Evolutionary conservation across 1,284 basidiomycete species (phyloP), one percentile per base, ranked within the genome.

Genomic region (Pseudozyma pruni): DNA sequence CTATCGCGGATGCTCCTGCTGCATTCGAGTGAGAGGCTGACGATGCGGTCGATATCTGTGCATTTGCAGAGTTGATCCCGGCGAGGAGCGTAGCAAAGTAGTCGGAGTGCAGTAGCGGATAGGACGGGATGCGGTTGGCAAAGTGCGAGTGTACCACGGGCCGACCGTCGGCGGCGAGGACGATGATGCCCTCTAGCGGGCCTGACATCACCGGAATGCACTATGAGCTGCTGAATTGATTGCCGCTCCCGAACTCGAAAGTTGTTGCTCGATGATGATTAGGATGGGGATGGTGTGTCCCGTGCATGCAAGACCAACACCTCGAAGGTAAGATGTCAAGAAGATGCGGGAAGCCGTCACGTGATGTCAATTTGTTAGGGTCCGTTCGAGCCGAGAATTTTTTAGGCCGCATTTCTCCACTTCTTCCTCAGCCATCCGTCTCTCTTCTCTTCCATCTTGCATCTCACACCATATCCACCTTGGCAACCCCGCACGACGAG

Each of bases 71-170:
- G 31, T 72, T 60, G 58, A 70, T 58, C 14, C 62, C 48, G 3
- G 60, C 54, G 17, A 90, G 83, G 0, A 90, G 90, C 58, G 87
- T 88, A 80, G 91, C 93, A 76, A 92, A 86, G 8, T 92, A 89
- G 81, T 94, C 92, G 69, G 93, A 90, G 82, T 94, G 92, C 8
- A 94, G 84, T 10, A 93, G 85, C 1, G 93, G 90, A 81, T 93
- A 94, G 1, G 90, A 88, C 0, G 90, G 84, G 10, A 90, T 87
- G 46, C 88, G 88, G 19, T 90, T 88, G 56, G 91, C 89, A 84
- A 96, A 97, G 48, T 91, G 91, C 32, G 93, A 93, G 81, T 94
- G 91, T 66, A 95, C 91, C 68, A 97, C 90, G 32, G 93, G 90
- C 51, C 89, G 90, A 89, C 91, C 91, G 70, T 88, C 86, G 56